phyloP scores from a whole-genome alignment of 805 yeast species.

The Myxozyma sirexii region DNA sequence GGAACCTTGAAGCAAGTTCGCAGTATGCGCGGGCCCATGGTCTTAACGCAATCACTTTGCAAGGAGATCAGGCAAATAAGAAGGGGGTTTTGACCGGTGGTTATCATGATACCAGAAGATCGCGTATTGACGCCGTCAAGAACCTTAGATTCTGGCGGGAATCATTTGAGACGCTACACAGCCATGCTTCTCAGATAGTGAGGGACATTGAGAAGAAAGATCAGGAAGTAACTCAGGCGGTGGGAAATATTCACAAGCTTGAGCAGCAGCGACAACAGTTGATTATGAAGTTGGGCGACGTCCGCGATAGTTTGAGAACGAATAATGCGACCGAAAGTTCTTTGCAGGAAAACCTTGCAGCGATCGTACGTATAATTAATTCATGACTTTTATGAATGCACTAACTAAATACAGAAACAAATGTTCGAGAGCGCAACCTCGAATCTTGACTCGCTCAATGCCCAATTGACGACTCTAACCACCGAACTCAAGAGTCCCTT shows the following conservation, averaged over 20 bases:
- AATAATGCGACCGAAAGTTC: slow-evolving; percentile 10
- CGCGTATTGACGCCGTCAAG: slow-evolving; percentile 72
- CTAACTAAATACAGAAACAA: slow-evolving; percentile 39
- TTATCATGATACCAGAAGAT: slow-evolving; percentile 65
- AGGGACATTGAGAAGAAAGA: slow-evolving; percentile 51
- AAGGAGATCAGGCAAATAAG: slow-evolving; percentile 86
- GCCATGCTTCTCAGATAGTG: slow-evolving; percentile 47
- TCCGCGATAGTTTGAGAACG: slow-evolving; percentile 44
- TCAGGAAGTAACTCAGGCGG: slow-evolving; percentile 53
- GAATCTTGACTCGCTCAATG: slow-evolving; percentile 43
- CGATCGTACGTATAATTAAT: slow-evolving; percentile 34
- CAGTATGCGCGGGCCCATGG: slow-evolving; percentile 63
- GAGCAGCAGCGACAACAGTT: slow-evolving; percentile 49
- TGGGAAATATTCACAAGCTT: slow-evolving; percentile 48
- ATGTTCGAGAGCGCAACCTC: slow-evolving; percentile 51
- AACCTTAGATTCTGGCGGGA: slow-evolving; percentile 55
- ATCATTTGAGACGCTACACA: slow-evolving; percentile 50
- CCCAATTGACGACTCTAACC: slow-evolving; percentile 50
- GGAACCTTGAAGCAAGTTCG: slow-evolving; percentile 66
- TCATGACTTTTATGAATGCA: slow-evolving; percentile 36
- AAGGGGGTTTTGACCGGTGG: slow-evolving; percentile 91
- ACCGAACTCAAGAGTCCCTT: slow-evolving; percentile 60
- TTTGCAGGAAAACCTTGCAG: slow-evolving; percentile 20
- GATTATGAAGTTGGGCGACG: slow-evolving; percentile 49
- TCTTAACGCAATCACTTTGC: slow-evolving; percentile 80